A percentile compares a stretch with the other conserved stretches of the same genome.
Evolutionary conservation across 176 grass and related monocot species (phyloP).

Genomic region (Ensete glaucum): DNA sequence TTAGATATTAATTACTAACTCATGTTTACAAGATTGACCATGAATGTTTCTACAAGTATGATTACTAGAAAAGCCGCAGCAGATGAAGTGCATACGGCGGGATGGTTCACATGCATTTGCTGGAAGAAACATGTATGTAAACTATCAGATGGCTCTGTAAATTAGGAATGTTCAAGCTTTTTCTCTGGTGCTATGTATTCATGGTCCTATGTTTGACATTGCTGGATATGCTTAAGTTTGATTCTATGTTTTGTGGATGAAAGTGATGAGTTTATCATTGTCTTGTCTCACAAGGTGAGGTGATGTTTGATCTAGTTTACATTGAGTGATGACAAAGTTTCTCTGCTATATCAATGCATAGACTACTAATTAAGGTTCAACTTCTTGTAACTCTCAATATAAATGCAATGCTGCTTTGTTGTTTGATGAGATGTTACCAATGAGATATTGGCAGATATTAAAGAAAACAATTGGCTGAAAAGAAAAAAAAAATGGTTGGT

Average conservation of each 20-base stretch:
- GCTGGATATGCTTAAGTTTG: neutral
- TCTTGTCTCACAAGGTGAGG: neutral
- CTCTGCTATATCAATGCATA: neutral
- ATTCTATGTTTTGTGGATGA: neutral
- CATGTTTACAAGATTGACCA: slow-evolving; percentile 1
- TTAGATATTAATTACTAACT: slow-evolving; percentile 7
- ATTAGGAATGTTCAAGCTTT: neutral
- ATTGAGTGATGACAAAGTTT: neutral
- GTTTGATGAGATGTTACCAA: no score
- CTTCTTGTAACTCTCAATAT: neutral
- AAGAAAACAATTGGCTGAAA: no score
- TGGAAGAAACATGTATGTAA: neutral
- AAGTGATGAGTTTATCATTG: neutral
- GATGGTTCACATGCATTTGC: neutral
- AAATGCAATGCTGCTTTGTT: no score
- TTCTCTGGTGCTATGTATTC: neutral
- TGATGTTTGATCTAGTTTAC: neutral
- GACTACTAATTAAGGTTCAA: neutral
- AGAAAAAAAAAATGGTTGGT: no score
- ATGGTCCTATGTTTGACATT: neutral
- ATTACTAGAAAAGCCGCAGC: neutral
- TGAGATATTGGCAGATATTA: no score
- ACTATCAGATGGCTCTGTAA: neutral
- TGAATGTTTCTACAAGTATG: neutral
- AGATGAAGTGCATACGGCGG: neutral